Evolutionary conservation across 331 rosid genomes (phyloP).

Genomic region (Rhamnella rubrinervis): DNA sequence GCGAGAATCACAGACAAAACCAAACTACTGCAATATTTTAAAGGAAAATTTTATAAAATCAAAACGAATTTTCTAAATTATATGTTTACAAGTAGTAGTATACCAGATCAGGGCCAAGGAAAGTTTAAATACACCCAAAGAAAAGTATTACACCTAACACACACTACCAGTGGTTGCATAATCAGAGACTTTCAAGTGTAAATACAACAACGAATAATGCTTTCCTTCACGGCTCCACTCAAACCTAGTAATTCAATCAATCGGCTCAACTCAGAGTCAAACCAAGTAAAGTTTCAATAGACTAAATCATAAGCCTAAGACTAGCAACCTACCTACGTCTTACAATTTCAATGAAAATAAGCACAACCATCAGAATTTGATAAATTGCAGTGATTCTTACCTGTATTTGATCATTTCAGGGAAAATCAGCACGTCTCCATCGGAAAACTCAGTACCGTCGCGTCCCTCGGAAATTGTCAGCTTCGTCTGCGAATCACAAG

Average conservation of each 20-base stretch:
- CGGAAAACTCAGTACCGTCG: constrained; percentile 50
- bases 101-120: background rate
- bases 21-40: background rate
- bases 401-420: constrained; percentile 84
- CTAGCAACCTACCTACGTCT: background rate
- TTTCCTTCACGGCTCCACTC: background rate
- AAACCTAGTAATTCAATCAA: background rate
- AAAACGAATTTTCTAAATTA: background rate
- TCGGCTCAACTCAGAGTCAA: background rate
- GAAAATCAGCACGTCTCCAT: constrained; percentile 81
- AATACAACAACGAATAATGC: background rate
- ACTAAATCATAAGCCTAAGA: background rate
- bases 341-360: background rate
- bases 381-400: constrained; percentile 24
- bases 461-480: constrained; percentile 70
- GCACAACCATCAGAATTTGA: background rate
- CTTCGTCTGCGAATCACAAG: constrained; percentile 47
- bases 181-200: background rate
- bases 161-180: background rate
- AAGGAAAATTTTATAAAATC: background rate
- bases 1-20: background rate
- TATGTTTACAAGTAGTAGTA: background rate
- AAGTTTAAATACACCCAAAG: background rate
- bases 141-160: background rate
- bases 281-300: background rate